Conservation (phyloP, 1,284 basidiomycete species). For the Takashimella tepidaria region DNA sequence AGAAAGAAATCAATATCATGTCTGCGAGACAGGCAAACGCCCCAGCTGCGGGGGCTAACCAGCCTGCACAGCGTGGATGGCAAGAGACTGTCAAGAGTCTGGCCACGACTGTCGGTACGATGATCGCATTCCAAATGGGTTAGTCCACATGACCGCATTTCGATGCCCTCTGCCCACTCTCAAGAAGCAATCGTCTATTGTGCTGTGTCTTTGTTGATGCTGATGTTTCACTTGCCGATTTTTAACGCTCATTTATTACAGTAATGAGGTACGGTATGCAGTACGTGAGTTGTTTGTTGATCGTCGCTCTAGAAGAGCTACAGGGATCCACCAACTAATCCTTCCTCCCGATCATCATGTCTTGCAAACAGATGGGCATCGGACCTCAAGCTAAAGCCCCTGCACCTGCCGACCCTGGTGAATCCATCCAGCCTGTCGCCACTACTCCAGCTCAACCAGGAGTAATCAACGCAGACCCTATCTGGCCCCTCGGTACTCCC, state of each 20-base stretch:
- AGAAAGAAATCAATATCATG: not conserved
- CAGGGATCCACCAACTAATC: not conserved
- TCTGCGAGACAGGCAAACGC: not conserved
- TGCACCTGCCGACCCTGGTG: slow-evolving; percentile 4
- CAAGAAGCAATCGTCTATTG: no score
- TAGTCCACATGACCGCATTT: no score
- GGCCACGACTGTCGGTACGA: slow-evolving; percentile 26
- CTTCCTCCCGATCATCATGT: slow-evolving; percentile 8
- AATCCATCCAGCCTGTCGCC: slow-evolving; percentile 4
- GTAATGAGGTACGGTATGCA: slow-evolving; percentile 41
- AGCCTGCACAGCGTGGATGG: not conserved
- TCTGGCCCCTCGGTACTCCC: slow-evolving; percentile 47
- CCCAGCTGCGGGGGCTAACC: not conserved
- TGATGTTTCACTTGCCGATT: not conserved
- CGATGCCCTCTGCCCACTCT: no score
- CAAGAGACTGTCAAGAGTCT: slow-evolving; percentile 8
- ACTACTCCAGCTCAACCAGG: slow-evolving; percentile 2
- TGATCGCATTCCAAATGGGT: slow-evolving; percentile 36
- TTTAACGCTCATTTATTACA: slow-evolving; percentile 9
- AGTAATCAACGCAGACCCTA: slow-evolving; percentile 24
- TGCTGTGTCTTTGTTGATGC: no score
- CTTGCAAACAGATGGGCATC: slow-evolving; percentile 1
- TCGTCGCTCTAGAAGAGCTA: not conserved
- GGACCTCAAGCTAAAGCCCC: slow-evolving; percentile 3
- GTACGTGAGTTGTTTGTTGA: slow-evolving; percentile 23